Conservation (phyloP, 2,329 filamentous ascomycete species). For the Cytospora mali region DNA sequence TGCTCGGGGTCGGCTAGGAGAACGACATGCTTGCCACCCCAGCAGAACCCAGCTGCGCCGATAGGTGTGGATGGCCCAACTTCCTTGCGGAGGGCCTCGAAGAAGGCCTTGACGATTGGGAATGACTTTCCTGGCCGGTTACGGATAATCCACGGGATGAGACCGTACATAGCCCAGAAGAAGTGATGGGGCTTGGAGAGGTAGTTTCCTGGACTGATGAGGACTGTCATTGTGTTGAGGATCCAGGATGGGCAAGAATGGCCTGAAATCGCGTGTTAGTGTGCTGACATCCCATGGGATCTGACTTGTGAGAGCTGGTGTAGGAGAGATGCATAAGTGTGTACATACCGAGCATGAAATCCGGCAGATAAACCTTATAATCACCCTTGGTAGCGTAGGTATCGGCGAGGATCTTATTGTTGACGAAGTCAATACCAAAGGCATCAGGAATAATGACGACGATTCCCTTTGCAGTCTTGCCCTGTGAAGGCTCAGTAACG, state of each 20-base stretch:
- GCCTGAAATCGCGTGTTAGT: conserved; percentile 29
- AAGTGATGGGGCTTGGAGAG: conserved; percentile 38
- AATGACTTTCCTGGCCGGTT: conserved; percentile 38
- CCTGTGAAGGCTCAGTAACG: conserved; percentile 42
- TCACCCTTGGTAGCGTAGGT: conserved; percentile 53
- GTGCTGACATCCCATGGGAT: not conserved
- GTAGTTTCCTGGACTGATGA: conserved; percentile 31
- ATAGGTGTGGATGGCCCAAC: conserved; percentile 41
- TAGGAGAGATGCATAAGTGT: no score
- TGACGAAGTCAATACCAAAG: conserved; percentile 58
- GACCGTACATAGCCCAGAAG: conserved; percentile 31
- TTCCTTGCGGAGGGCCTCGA: conserved; percentile 41
- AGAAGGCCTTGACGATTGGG: conserved; percentile 42
- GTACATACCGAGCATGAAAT: conserved; percentile 53
- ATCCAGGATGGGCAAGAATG: conserved; percentile 37
- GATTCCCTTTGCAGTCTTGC: conserved; percentile 45
- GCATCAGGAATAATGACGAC: conserved; percentile 58
- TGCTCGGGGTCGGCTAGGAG: conserved; percentile 45
- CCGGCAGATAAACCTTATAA: conserved; percentile 56
- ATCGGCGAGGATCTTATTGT: conserved; percentile 56
- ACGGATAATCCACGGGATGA: conserved; percentile 39
- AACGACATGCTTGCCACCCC: conserved; percentile 60
- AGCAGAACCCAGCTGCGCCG: conserved; percentile 63
- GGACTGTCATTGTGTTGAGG: conserved; percentile 35
- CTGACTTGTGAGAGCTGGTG: no score